A percentile compares a stretch with the other conserved stretches of the same genome.
Conservation (phyloP, 2,329 filamentous ascomycete genomes). For the Pyrenophora graminea region DNA sequence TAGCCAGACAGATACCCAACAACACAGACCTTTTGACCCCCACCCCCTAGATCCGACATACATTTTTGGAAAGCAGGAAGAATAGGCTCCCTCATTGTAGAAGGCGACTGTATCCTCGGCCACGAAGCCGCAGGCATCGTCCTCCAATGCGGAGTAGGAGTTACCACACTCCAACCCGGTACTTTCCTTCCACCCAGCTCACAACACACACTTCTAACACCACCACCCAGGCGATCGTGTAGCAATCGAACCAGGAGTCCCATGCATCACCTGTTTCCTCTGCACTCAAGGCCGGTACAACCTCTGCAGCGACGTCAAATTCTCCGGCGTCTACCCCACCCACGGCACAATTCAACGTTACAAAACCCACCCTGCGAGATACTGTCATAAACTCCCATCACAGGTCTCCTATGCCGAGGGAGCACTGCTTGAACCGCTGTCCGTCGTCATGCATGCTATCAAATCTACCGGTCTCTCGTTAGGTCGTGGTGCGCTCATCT, state of each 20-base stretch:
- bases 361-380: slow-evolving; percentile 65
- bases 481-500: slow-evolving; percentile 61
- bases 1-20: too few relatives aligned
- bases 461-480: slow-evolving; percentile 58
- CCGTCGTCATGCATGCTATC: slow-evolving; percentile 66
- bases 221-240: slow-evolving; percentile 60
- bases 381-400: slow-evolving; percentile 56
- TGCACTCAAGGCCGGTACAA: slow-evolving; percentile 66
- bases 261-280: slow-evolving; percentile 64
- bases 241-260: slow-evolving; percentile 68
- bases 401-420: slow-evolving; percentile 62
- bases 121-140: slow-evolving; percentile 68
- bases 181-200: neutral
- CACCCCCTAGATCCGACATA: slow-evolving; percentile 60
- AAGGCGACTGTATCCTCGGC: slow-evolving; percentile 67
- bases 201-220: neutral
- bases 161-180: slow-evolving; percentile 57
- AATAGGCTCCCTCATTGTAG: slow-evolving; percentile 66
- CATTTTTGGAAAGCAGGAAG: slow-evolving; percentile 70
- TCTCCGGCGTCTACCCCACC: slow-evolving; percentile 65
- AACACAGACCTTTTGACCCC: neutral
- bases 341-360: slow-evolving; percentile 65
- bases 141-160: slow-evolving; percentile 60
- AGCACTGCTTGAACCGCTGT: slow-evolving; percentile 67
- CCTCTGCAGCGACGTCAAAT: slow-evolving; percentile 65